Evolutionary conservation across 257 asterid species (phyloP), one percentile per base, ranked within the genome.

Genomic region (Haberlea rhodopensis): DNA sequence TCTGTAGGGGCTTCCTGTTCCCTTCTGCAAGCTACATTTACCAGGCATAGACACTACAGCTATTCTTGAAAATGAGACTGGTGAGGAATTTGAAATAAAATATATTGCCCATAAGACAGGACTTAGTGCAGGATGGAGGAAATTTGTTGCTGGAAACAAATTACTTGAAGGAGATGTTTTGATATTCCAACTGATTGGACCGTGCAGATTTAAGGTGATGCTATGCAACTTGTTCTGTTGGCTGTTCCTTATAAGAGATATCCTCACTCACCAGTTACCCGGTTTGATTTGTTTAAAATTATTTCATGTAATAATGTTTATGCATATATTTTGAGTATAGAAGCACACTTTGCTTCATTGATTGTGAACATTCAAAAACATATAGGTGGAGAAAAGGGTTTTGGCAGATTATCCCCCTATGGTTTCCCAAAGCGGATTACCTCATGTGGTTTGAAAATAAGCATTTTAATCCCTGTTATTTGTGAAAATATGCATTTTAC

Each of bases 51-150:
- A 81, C 73, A 56, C 73, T 20, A 29, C 54, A 18, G 77, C 76
- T 26, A 57, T 76, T 60, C 72, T 84, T 20, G 90, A 79, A 61
- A 64, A 76, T 62, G 90, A 81, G 73, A 73, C 22, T 27, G 87
- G 82, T 19, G 87, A 84, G 37, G 76, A 75, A 65, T 84, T 52
- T 71, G 77, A 59, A 15, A 67, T 81, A 28, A 84, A 81, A 27
- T 84, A 84, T 71, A 70, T 84, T 66, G 78, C 85, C 26, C 73
- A 73, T 58, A 81, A 81, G 78, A 74, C 90, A 0, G 90, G 90
- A 56, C 78, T 84, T 10, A 81, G 90, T 73, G 90, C 87, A 15
- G 90, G 90, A 60, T 84, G 90, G 90, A 77, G 90, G 62, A 81
- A 79, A 73, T 84, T 76, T 69, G 85, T 75, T 63, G 69, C 79